Conservation (phyloP, 1,284 basidiomycete genomes). For the Leccinum griseonigrum region DNA sequence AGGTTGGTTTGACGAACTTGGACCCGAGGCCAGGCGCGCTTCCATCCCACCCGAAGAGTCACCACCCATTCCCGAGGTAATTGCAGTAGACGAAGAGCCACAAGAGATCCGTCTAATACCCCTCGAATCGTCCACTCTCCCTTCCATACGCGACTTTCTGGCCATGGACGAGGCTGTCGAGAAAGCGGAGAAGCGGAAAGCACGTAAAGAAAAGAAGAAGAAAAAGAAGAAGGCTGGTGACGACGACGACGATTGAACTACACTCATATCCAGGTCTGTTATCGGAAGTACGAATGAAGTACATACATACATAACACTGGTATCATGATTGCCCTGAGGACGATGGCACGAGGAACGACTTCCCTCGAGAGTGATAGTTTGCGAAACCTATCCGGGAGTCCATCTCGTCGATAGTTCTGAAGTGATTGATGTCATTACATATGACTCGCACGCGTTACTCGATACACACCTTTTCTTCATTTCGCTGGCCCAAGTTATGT, state of each 20-base stretch:
- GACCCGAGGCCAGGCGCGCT: conserved; percentile 5
- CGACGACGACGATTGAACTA: conserved; percentile 30
- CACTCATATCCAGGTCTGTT: not conserved
- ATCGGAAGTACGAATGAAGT: conserved; percentile 3
- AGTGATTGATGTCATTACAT: not conserved
- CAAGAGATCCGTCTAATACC: conserved; percentile 57
- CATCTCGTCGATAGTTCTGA: conserved; percentile 76
- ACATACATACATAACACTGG: not conserved
- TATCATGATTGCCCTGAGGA: conserved; percentile 5
- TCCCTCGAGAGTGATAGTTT: conserved; percentile 66
- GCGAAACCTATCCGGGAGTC: conserved; percentile 73
- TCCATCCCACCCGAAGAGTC: conserved; percentile 19
- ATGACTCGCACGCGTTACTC: not conserved
- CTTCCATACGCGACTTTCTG: conserved; percentile 79
- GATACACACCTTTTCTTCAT: conserved; percentile 71
- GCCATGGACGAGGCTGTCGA: conserved; percentile 68
- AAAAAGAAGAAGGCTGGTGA: conserved; percentile 33
- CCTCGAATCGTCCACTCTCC: conserved; percentile 70
- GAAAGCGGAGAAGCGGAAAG: conserved; percentile 60
- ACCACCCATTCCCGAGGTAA: conserved; percentile 12
- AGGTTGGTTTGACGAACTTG: conserved; percentile 27
- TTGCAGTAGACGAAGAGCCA: conserved; percentile 42
- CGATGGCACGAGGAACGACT: conserved; percentile 27
- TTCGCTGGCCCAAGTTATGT: conserved; percentile 88
- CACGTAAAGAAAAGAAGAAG: conserved; percentile 77